Evolutionary conservation across 2,329 filamentous ascomycete genomes (phyloP), one percentile per base, ranked within the genome.

Genomic region (Cordyceps tenuipes): DNA sequence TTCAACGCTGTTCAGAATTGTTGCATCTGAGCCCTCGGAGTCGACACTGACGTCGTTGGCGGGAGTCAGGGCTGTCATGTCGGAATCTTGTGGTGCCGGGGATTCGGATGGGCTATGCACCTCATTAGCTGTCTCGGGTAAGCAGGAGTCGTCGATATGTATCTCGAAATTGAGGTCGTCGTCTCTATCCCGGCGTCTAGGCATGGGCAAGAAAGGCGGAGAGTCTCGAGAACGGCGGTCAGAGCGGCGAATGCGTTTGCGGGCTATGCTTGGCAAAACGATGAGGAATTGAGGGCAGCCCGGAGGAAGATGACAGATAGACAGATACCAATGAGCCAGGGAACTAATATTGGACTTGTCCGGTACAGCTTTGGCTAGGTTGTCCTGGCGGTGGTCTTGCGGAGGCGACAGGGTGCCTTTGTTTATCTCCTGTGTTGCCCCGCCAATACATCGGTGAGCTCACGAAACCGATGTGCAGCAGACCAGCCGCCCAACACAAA

Each of bases 71-170:
- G 36, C 13, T 8, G 57, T 17, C 50, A 54, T 60, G 21, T 15
- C 21, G 17, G 31, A 43, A 4, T 55, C 21, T 63, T 55, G 49
- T 49, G 57, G 41, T 59, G 56, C 15, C 61, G 64, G 62, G 41
- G 53, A 53, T 43, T 63, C 54, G 23, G 44, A 64, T 29, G 60
- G 48, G 43, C 57, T 58, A 12, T 63, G 63, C 55, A 67, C 62
- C 62, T 77, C 73, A 65, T 76, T 71, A 71, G 76, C 76, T 60
- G 71, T 70, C 47, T 71, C 71, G 66, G 69, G 75, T 59, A 75
- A 51, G 65, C 76, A 79, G 58, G 75, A 79, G 48, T 69, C 68
- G 66, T 82, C 78, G 66, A 78, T 71, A 71, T 77, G 76, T 64
- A 78, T 80, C 9, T 78, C 69, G 62, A 81, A 79, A 64, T 80